phyloP scores from a whole-genome alignment of 2,329 filamentous ascomycete species.

The Neonectria magnoliae region DNA sequence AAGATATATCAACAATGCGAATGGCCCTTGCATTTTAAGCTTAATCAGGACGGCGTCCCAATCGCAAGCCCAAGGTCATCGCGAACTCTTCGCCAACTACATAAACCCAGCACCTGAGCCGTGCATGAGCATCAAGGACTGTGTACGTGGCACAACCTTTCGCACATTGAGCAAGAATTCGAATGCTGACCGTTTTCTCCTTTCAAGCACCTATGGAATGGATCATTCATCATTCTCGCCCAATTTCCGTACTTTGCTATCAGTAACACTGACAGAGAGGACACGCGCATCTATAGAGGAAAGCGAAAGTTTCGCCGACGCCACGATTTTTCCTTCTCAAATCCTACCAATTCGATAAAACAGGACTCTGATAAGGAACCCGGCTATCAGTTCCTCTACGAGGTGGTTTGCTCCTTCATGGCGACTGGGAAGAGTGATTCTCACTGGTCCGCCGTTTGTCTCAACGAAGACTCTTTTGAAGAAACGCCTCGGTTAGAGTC shows the following conservation, averaged over 20 bases:
- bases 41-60: conserved; percentile 17
- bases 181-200: not conserved
- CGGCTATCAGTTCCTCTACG: not conserved
- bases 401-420: conserved; percentile 13
- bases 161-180: not conserved
- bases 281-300: not conserved
- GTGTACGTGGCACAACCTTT: conserved; percentile 6
- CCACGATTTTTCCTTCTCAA: conserved; percentile 12
- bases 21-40: conserved; percentile 3
- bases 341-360: not conserved
- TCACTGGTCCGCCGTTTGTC: conserved; percentile 17
- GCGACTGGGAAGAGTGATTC: conserved; percentile 11
- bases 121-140: conserved; percentile 2
- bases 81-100: conserved; percentile 23
- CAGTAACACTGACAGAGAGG: not conserved
- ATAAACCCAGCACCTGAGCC: conserved; percentile 14
- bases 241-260: conserved; percentile 25
- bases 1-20: conserved; percentile 30
- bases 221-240: conserved; percentile 22
- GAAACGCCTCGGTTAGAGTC: not conserved
- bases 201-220: conserved; percentile 8
- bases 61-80: conserved; percentile 2
- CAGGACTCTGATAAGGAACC: not conserved
- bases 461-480: conserved; percentile 5
- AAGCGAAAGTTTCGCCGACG: conserved; percentile 6